Percentiles rank a stretch among this genome's conserved stretches.
Conservation (phyloP, 257 asterid species). For the Salvia hispanica region DNA sequence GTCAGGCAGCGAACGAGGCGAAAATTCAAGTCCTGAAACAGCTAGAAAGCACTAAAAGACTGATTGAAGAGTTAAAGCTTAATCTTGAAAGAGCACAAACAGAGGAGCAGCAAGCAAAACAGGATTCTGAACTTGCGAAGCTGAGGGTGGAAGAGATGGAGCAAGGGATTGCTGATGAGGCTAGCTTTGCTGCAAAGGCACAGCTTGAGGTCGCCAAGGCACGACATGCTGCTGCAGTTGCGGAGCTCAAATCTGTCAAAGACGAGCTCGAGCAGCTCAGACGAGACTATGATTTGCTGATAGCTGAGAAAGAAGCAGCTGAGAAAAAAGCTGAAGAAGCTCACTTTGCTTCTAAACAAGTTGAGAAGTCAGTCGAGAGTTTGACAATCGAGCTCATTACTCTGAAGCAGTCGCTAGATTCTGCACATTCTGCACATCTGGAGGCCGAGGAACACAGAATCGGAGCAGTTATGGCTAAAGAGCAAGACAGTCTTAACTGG, state of each 20-base stretch:
- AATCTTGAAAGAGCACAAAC: constrained; percentile 85
- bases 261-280: constrained; percentile 65
- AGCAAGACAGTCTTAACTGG: constrained; percentile 71
- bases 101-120: constrained; percentile 89
- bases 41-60: constrained; percentile 73
- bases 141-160: constrained; percentile 90
- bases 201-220: constrained; percentile 96
- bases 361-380: constrained; percentile 75
- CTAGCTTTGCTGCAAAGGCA: constrained; percentile 91
- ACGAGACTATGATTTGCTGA: constrained; percentile 47
- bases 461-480: constrained; percentile 73
- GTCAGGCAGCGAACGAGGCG: constrained; percentile 75
- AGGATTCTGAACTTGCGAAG: constrained; percentile 85
- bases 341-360: constrained; percentile 50
- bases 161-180: constrained; percentile 84
- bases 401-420: constrained; percentile 69
- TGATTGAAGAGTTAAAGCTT: constrained; percentile 83
- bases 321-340: constrained; percentile 66
- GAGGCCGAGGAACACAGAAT: constrained; percentile 88
- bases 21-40: constrained; percentile 65
- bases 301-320: constrained; percentile 68
- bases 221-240: constrained; percentile 70
- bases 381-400: constrained; percentile 72
- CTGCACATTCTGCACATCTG: constrained; percentile 75
- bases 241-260: constrained; percentile 64